Percentiles rank a stretch among this genome's conserved stretches.
Evolutionary conservation across 495 filamentous ascomycete species (phyloP).

Genomic region (Trichoderma virens): DNA sequence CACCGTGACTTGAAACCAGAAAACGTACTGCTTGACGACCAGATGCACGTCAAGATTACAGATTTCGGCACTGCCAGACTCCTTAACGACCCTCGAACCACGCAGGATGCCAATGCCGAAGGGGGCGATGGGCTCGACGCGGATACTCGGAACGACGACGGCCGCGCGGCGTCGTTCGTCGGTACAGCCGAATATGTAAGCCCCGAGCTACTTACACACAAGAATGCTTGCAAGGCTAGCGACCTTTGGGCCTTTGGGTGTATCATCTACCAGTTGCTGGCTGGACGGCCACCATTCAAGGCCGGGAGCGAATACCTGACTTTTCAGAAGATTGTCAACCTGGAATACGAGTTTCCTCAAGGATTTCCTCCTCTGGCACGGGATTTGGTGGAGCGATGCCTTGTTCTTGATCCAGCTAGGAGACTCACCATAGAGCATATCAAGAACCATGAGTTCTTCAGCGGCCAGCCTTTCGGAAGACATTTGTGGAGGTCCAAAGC

Average conservation of each 20-base stretch:
- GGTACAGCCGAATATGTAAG: slow-evolving; percentile 98
- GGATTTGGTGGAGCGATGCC: slow-evolving; percentile 84
- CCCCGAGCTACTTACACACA: slow-evolving; percentile 88
- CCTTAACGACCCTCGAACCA: slow-evolving; percentile 57
- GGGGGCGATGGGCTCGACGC: slow-evolving; percentile 15
- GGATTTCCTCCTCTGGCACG: slow-evolving; percentile 84
- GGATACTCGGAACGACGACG: slow-evolving; percentile 48
- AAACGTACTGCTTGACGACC: slow-evolving; percentile 88
- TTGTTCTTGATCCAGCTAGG: slow-evolving; percentile 82
- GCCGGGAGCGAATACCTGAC: slow-evolving; percentile 95
- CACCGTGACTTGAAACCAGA: slow-evolving; percentile 97
- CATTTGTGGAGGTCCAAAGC: slow-evolving; percentile 87
- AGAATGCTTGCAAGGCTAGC: slow-evolving; percentile 95
- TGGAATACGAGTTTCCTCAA: slow-evolving; percentile 89
- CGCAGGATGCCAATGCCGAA: slow-evolving; percentile 31
- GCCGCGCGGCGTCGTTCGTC: slow-evolving; percentile 87
- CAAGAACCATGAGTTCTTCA: slow-evolving; percentile 95
- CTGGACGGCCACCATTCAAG: slow-evolving; percentile 94
- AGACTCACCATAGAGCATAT: slow-evolving; percentile 94
- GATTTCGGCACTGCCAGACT: slow-evolving; percentile 98
- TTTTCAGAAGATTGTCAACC: slow-evolving; percentile 92
- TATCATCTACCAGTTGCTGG: slow-evolving; percentile 93
- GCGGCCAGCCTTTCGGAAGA: slow-evolving; percentile 79
- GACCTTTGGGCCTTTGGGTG: slow-evolving; percentile 99
- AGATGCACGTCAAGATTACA: slow-evolving; percentile 98